A percentile compares a stretch with the other conserved stretches of the same genome.
These are phyloP conservation scores for Urochloa ruziziensis DNA, from an alignment of 176 grass and related monocot genomes.

Conservation along the genomic window DNA sequence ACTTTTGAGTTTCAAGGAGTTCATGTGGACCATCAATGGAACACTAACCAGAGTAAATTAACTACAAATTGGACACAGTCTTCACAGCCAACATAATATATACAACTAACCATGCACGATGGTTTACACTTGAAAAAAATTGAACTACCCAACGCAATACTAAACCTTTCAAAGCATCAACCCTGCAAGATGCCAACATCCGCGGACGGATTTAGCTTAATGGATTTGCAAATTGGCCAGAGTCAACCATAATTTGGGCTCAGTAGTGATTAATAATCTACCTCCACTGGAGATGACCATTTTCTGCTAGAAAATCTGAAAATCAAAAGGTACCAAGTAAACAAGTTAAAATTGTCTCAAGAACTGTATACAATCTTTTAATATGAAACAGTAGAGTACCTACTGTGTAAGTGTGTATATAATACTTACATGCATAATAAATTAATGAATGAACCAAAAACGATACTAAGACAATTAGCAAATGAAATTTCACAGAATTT, in stretches of 20 bases:
- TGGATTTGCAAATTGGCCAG: not conserved
- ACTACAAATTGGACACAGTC: no score
- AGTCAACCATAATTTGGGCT: not conserved
- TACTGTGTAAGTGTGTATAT: not conserved
- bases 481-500: not conserved
- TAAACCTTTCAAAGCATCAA: not conserved
- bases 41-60: not conserved
- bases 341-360: not conserved
- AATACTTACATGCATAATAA: not conserved
- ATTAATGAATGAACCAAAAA: not conserved
- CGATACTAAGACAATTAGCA: not conserved
- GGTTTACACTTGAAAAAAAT: not conserved
- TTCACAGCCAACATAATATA: not conserved
- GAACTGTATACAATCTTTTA: not conserved
- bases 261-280: not conserved
- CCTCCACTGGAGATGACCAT: not conserved
- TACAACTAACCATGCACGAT: not conserved
- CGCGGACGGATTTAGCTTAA: not conserved
- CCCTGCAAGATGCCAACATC: no score
- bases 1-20: no score
- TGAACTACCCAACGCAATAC: not conserved
- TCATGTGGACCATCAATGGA: not conserved
- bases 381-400: not conserved
- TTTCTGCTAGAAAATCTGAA: not conserved
- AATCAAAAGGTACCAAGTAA: not conserved